Conservation (phyloP, 78 protist genomes). For the Acrasis kona region DNA sequence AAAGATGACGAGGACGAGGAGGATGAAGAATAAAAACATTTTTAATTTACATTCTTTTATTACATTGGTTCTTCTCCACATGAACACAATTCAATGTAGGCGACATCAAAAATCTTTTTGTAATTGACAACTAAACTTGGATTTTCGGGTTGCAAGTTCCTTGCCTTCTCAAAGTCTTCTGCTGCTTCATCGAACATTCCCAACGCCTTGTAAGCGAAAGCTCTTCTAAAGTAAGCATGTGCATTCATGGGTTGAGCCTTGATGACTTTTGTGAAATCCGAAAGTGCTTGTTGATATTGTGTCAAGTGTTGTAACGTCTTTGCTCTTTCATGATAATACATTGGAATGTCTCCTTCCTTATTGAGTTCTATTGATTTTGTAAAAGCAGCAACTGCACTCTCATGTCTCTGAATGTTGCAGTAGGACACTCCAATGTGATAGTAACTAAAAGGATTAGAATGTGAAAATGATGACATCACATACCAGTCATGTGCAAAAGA, state of each 20-base stretch:
- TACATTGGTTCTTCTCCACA: slow-evolving; percentile 29
- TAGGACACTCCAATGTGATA: slow-evolving; percentile 22
- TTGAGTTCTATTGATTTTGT: slow-evolving; percentile 16
- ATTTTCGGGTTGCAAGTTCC: slow-evolving; percentile 17
- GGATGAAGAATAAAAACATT: no score
- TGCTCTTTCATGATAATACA: slow-evolving; percentile 37
- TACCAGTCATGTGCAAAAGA: slow-evolving; percentile 14
- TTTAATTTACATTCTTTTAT: background rate
- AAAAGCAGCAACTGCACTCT: background rate
- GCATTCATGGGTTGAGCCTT: slow-evolving; percentile 27
- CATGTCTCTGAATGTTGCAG: background rate
- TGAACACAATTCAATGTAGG: slow-evolving; percentile 16
- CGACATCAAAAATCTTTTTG: slow-evolving; percentile 9
- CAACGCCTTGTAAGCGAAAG: slow-evolving; percentile 37
- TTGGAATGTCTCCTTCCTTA: background rate
- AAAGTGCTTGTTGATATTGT: slow-evolving; percentile 14
- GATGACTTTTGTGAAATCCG: slow-evolving; percentile 29
- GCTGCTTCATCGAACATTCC: slow-evolving; percentile 31
- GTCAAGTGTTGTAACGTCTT: slow-evolving; percentile 21
- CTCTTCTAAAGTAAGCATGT: slow-evolving; percentile 36
- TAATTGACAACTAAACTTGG: slow-evolving; percentile 32
- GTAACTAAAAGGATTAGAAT: no score
- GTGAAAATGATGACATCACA: no score
- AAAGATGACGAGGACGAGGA: no score
- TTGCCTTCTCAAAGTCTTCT: slow-evolving; percentile 34